phyloP scores from a whole-genome alignment of 2,329 filamentous ascomycete species.

The Talaromyces sp. region DNA sequence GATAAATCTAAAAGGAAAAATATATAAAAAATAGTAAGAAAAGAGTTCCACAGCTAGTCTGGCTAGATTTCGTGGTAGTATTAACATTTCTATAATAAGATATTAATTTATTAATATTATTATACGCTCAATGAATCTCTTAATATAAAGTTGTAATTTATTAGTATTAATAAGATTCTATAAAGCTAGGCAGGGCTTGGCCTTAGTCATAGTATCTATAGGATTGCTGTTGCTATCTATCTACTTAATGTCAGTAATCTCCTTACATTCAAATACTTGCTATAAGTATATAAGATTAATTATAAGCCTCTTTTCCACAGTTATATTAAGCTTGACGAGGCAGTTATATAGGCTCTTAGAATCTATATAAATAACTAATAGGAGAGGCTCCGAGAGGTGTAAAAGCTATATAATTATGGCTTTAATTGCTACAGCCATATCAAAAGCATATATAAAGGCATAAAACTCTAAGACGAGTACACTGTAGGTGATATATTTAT shows the following conservation, averaged over 20 bases:
- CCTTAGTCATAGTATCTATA: background rate
- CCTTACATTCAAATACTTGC: background rate
- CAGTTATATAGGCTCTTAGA: background rate
- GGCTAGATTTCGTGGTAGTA: too few relatives aligned
- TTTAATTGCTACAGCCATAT: background rate
- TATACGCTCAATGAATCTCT: too few relatives aligned
- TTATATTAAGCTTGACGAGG: background rate
- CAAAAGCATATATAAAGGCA: background rate
- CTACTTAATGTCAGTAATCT: background rate
- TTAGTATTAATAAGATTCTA: background rate
- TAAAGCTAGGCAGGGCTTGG: background rate
- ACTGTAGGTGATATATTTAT: background rate
- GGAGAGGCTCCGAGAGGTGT: background rate
- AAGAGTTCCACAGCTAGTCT: too few relatives aligned
- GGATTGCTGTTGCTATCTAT: background rate
- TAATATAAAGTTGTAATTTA: too few relatives aligned
- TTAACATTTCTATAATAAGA: too few relatives aligned
- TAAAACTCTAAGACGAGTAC: background rate
- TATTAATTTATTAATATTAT: background rate
- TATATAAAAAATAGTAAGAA: too few relatives aligned
- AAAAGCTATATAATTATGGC: background rate
- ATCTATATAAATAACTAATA: background rate
- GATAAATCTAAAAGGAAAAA: too few relatives aligned
- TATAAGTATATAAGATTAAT: background rate
- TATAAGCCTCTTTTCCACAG: background rate